Conservation (phyloP, 2,329 filamentous ascomycete genomes). For the Scleromitrula shiraiana region DNA sequence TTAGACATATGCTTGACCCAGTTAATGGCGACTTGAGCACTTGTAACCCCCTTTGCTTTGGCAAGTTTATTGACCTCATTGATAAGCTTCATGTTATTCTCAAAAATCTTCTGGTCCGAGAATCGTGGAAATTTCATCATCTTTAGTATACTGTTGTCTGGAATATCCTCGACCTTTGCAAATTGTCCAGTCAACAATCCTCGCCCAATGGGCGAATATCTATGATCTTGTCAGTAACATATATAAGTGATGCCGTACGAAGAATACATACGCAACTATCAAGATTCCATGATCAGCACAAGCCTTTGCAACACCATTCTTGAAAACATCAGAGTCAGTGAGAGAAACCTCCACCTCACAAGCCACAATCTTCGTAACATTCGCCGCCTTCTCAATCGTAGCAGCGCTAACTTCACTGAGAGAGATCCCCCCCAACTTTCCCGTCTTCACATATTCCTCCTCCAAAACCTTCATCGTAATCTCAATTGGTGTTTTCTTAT, state of each 20-base stretch:
- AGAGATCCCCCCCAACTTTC: conserved; percentile 38
- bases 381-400: conserved; percentile 35
- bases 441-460: conserved; percentile 33
- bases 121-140: no score
- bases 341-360: conserved; percentile 41
- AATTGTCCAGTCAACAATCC: conserved; percentile 49
- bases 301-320: conserved; percentile 35
- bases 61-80: conserved; percentile 50
- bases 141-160: no score
- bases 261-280: conserved; percentile 46
- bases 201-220: conserved; percentile 61
- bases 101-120: conserved; percentile 52
- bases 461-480: conserved; percentile 26
- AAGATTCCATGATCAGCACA: conserved; percentile 60
- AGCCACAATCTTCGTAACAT: conserved; percentile 35
- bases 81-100: conserved; percentile 56
- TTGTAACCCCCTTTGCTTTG: conserved; percentile 48
- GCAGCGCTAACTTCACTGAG: conserved; percentile 36
- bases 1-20: conserved; percentile 37
- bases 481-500: conserved; percentile 37
- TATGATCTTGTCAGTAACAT: conserved; percentile 18
- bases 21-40: conserved; percentile 57
- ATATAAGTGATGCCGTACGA: no score
- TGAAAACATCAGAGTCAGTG: conserved; percentile 31
- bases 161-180: conserved; percentile 45